Conservation (phyloP, 2,329 filamentous ascomycete species). For the Verticillium nubilum region DNA sequence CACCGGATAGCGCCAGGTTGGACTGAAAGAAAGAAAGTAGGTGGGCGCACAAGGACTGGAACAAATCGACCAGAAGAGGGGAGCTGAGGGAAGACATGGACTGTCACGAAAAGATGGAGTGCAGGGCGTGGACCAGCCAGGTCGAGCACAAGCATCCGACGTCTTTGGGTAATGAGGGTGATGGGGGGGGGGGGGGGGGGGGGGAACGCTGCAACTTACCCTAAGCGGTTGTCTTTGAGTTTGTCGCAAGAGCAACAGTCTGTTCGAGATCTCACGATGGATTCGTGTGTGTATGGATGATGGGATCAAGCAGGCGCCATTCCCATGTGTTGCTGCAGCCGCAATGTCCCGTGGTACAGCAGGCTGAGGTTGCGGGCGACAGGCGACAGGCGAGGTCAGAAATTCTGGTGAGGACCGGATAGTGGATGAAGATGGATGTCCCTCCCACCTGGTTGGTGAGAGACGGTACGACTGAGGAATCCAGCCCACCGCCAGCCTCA, state of each 20-base stretch:
- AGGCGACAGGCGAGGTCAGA: slow-evolving; percentile 6
- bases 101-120: slow-evolving; percentile 4
- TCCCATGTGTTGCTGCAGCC: slow-evolving; percentile 2
- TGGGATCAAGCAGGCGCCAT: slow-evolving; percentile 11
- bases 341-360: slow-evolving; percentile 12
- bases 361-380: slow-evolving; percentile 10
- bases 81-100: slow-evolving; percentile 6
- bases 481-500: slow-evolving; percentile 5
- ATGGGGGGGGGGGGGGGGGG: neutral
- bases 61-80: slow-evolving; percentile 4
- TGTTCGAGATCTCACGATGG: neutral
- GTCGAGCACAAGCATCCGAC: neutral
- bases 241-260: neutral
- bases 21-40: neutral
- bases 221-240: neutral
- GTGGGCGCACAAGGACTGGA: slow-evolving; percentile 4
- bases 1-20: neutral
- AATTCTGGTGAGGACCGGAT: slow-evolving; percentile 11
- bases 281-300: neutral
- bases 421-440: slow-evolving; percentile 4
- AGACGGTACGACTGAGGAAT: slow-evolving; percentile 6
- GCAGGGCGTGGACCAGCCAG: slow-evolving; percentile 2
- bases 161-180: neutral
- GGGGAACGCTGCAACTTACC: neutral
- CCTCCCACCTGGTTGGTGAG: slow-evolving; percentile 5